Conservation (phyloP, 306 rosid genomes). For the Macrotyloma uniflorum region DNA sequence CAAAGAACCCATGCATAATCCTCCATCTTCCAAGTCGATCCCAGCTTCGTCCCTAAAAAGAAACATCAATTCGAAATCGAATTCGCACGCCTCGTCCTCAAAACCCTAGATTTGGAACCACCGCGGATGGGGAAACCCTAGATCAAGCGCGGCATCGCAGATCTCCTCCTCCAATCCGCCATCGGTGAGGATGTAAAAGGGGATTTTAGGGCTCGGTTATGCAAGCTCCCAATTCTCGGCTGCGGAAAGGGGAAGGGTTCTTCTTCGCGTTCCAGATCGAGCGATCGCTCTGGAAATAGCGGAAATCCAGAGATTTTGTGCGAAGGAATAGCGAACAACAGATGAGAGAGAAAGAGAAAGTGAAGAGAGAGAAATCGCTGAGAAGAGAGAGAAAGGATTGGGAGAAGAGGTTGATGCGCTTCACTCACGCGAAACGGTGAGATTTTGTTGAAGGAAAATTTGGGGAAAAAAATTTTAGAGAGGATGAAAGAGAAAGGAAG, state of each 20-base stretch:
- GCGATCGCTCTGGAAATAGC: constrained; percentile 47
- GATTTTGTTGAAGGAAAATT: constrained; percentile 37
- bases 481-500: not conserved
- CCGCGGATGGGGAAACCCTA: constrained; percentile 46
- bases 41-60: constrained; percentile 64
- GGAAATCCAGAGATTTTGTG: constrained; percentile 67
- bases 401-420: constrained; percentile 37
- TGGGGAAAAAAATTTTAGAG: not conserved
- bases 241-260: constrained; percentile 22
- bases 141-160: constrained; percentile 56
- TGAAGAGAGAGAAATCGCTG: constrained; percentile 12
- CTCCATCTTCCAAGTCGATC: constrained; percentile 82
- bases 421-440: constrained; percentile 50
- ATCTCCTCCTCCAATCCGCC: constrained; percentile 49
- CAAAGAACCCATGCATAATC: constrained; percentile 92
- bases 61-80: constrained; percentile 89
- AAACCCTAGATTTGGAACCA: constrained; percentile 43
- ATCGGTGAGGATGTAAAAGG: not conserved
- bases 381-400: constrained; percentile 6
- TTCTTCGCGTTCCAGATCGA: constrained; percentile 54
- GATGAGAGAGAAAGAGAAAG: constrained; percentile 50
- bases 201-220: constrained; percentile 57
- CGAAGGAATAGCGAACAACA: constrained; percentile 59
- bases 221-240: constrained; percentile 16
- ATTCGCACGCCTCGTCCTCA: constrained; percentile 38